Base-by-base conservation (phyloP, 192 early-diverging fungal species). In the Phlyctochytrium bullatum region DNA sequence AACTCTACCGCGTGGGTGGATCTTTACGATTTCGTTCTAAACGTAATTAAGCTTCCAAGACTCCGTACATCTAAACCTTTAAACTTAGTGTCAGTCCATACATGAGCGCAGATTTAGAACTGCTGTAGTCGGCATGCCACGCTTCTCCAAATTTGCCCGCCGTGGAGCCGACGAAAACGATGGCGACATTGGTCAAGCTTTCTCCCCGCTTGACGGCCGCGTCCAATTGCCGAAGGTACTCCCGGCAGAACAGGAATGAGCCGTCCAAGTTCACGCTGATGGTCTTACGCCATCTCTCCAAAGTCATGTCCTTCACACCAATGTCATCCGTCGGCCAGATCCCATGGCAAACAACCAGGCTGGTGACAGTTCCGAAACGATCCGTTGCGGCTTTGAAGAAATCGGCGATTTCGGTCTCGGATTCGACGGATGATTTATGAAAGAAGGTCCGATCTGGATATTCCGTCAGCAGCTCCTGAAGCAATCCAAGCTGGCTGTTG, bases 121-220 rank as follows among this genome's bases (percentile, higher is more conserved):
- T 60, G 0, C 72, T 59, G 61, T 84, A 84, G 69, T 85, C 85
- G 4, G 80, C 79, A 56, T 81, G 83, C 34, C 36, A 82, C 40
- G 76, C 78, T 52, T 83, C 83, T 33, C 86, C 86, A 74, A 85
- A 85, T 64, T 78, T 82, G 52, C 81, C 86, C 25, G 83, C 78
- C 0, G 83, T 85, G 2, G 85, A 87, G 64, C 73, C 29, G 27
- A 79, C 65, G 24, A 76, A 65, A 12, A 76, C 73, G 30, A 79
- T 70, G 17, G 66, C 31, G 1, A 71, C 62, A 36, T 71, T 64
- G 20, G 17, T 17, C 2, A 36, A 51, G 51, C 23, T 31, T 2
- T 20, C 62, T 2, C 10, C 59, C 2, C 28, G 30, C 28, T 31
- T n/a, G 40, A 64, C 66, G 2, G 65, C 66, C 2, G 25, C 23